Conservation (phyloP, 805 yeast genomes). For the Candida boidinii region DNA sequence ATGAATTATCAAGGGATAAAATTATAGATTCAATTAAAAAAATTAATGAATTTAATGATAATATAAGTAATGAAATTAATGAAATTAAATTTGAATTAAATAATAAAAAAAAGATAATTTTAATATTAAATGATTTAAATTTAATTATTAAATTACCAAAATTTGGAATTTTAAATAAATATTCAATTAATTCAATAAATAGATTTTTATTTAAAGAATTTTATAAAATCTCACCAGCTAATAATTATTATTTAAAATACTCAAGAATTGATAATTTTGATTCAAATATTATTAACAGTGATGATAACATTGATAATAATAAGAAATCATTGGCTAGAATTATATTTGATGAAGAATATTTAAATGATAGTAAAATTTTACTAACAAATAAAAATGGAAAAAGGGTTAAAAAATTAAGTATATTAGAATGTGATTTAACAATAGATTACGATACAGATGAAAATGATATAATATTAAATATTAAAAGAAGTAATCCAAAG, state of each 20-base stretch:
- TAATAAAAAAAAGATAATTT: slow-evolving; percentile 1
- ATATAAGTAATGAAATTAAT: slow-evolving; percentile 12
- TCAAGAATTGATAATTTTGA: too few relatives aligned
- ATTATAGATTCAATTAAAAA: slow-evolving; percentile 7
- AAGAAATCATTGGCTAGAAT: not conserved
- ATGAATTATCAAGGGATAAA: slow-evolving; percentile 5
- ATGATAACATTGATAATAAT: slow-evolving; percentile 1
- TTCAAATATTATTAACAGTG: too few relatives aligned
- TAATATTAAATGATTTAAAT: not conserved
- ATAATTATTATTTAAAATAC: slow-evolving; percentile 13
- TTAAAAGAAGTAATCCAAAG: not conserved
- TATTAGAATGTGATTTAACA: slow-evolving; percentile 5
- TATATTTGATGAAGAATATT: not conserved
- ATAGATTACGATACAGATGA: not conserved
- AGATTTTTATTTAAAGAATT: slow-evolving; percentile 17
- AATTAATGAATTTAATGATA: slow-evolving; percentile 7
- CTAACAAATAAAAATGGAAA: slow-evolving; percentile 1
- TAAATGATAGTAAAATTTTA: too few relatives aligned
- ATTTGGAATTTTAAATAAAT: slow-evolving; percentile 8
- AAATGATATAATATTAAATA: not conserved
- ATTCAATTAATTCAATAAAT: slow-evolving; percentile 14
- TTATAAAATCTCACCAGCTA: slow-evolving; percentile 13
- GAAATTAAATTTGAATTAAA: slow-evolving; percentile 11
- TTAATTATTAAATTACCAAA: slow-evolving; percentile 13
- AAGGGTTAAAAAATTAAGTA: not conserved